Evolutionary conservation across 768 basidiomycete genomes (phyloP), one percentile per base, ranked within the genome.

Genomic region (Russula brevipes): DNA sequence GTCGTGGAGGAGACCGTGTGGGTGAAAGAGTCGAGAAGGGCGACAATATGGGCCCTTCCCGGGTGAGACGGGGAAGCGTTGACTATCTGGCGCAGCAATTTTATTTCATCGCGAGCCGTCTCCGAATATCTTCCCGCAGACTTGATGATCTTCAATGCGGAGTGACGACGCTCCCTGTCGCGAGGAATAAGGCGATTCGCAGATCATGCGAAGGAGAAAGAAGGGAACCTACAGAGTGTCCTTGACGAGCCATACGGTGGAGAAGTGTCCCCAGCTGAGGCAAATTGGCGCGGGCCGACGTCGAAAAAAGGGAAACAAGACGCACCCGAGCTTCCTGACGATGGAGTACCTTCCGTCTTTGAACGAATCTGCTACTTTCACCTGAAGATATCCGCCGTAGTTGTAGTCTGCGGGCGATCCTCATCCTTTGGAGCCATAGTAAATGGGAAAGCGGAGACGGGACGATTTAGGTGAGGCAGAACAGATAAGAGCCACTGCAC

Each of bases 71-170:
- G 87, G 71, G 84, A 87, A 73, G 83, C 81, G 19, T 83, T 80
- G 57, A 83, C 79, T 5, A 95, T 88, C 67, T 86, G 86, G 66
- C 86, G 83, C 45, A 94, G 82, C 39, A 98, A 83, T 73, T 94
- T 91, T 74, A 98, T 98, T 77, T 98, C 96, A 73, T 98, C 96
- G 55, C 89, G 84, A 35, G 96, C 96, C 5, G 96, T 98, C 73
- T 98, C 95, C 64, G 94, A 91, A 76, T 98, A 98, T 67, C 94
- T 87, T 30, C 86, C 85, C 24, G 94, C 95, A 35, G 94, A 96
- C 76, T 96, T 96, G 75, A 95, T 91, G 60, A 97, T 87, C 74
- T 97, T 97, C 72, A 97, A 83, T 16, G 94, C 94, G 50, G 92
- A 92, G 74, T 94, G 94, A 46, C 83, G 79, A 38, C 82, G 80